Evolutionary conservation across 2,329 filamentous ascomycete genomes (phyloP).

Genomic region (Nigrospora oryzae): DNA sequence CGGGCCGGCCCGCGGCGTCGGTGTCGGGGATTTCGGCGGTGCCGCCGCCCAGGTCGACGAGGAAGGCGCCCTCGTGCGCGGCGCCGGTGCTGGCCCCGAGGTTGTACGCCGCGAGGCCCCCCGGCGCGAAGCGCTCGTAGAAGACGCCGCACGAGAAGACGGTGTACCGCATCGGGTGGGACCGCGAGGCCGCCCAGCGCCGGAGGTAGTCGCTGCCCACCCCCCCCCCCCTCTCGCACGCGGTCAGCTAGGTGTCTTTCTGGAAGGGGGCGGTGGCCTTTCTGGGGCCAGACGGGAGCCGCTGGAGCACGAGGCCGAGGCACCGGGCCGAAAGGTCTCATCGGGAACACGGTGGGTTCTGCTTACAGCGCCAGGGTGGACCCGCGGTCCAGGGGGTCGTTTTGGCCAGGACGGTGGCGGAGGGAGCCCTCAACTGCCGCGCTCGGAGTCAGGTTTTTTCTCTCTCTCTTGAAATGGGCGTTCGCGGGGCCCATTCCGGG

Average conservation of each 20-base stretch:
- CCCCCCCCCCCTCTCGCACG: no score
- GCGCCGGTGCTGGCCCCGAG: slow-evolving; percentile 51
- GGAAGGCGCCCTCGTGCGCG: slow-evolving; percentile 51
- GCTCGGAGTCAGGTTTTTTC: no score
- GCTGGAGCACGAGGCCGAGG: no score
- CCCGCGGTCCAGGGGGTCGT: slow-evolving; percentile 54
- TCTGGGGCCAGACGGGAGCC: no score
- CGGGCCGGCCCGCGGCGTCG: slow-evolving; percentile 37
- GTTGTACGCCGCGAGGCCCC: slow-evolving; percentile 50
- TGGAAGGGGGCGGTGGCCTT: no score
- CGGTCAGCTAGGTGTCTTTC: no score
- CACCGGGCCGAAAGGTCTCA: no score
- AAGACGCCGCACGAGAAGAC: slow-evolving; percentile 68
- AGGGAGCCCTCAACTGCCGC: slow-evolving; percentile 50
- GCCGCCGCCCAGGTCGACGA: slow-evolving; percentile 52
- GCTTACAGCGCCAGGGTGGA: slow-evolving; percentile 41
- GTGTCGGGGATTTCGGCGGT: slow-evolving; percentile 52
- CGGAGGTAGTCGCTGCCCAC: slow-evolving; percentile 18
- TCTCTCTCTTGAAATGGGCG: background rate
- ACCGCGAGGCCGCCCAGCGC: slow-evolving; percentile 36
- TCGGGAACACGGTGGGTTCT: slow-evolving; percentile 29
- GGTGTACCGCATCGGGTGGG: slow-evolving; percentile 54
- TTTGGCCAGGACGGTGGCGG: slow-evolving; percentile 34
- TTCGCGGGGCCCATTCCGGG: background rate
- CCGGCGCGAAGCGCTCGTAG: slow-evolving; percentile 66